Percentiles rank a stretch among this genome's conserved stretches.
These are phyloP conservation scores for Pseudopyricularia cyperi DNA, from an alignment of 2,329 filamentous ascomycete species.

Conservation along the genomic window DNA sequence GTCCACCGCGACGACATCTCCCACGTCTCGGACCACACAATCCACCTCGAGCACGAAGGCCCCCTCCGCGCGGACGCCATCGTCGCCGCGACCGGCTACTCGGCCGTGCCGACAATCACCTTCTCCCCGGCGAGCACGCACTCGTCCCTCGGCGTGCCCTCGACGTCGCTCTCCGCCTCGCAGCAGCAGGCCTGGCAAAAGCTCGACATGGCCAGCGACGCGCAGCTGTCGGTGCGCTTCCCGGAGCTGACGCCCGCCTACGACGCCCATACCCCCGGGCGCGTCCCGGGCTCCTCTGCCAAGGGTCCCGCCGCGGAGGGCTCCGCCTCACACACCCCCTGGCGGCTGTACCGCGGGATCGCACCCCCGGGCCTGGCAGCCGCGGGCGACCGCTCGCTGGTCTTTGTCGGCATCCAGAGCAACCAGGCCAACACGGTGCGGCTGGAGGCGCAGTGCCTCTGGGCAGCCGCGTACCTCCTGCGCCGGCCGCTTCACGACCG, in stretches of 20 bases:
- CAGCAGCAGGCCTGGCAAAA: conserved; percentile 8
- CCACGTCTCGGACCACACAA: conserved; percentile 25
- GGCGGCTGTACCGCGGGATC: conserved; percentile 15
- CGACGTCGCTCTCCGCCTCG: conserved; percentile 5
- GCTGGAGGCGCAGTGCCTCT: conserved; percentile 34
- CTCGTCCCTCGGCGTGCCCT: conserved; percentile 10
- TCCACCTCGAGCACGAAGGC: conserved; percentile 34
- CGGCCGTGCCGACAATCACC: conserved; percentile 9
- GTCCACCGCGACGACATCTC: conserved; percentile 42
- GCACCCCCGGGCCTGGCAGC: conserved; percentile 15
- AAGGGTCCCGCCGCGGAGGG: neutral
- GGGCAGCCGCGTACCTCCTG: conserved; percentile 44
- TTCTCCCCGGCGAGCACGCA: conserved; percentile 9
- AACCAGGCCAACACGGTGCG: conserved; percentile 29
- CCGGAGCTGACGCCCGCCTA: conserved; percentile 8
- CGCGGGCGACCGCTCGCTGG: conserved; percentile 26
- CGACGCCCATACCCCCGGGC: conserved; percentile 1
- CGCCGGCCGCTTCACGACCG: conserved; percentile 9
- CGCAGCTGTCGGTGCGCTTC: conserved; percentile 6
- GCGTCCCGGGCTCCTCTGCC: no score
- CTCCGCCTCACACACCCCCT: conserved; percentile 7
- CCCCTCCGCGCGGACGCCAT: conserved; percentile 33
- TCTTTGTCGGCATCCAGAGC: conserved; percentile 32
- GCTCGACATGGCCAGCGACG: conserved; percentile 7
- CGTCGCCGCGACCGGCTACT: conserved; percentile 13